Base-by-base conservation (phyloP, 2,329 filamentous ascomycete species). In the Cercospora sojina region DNA sequence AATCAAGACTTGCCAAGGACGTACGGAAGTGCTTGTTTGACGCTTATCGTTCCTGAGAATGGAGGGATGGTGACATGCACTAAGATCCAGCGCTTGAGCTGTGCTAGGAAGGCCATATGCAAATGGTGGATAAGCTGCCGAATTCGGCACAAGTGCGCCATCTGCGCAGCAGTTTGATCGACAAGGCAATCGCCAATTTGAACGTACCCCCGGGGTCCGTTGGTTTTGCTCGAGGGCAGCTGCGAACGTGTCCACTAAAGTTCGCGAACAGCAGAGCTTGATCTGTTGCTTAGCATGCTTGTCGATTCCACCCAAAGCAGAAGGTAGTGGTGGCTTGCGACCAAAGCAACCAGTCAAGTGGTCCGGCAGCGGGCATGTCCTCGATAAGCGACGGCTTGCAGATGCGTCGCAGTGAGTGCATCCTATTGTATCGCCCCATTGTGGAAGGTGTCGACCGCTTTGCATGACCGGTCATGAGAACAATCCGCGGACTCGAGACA, bases 81-180 rank as follows among this genome's bases (percentile, higher is more conserved):
- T 62, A 35, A 23, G 35, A 38, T 53, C 9, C 25, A 32, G 49
- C 60, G 60, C 49, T 56, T 56, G 51, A n/a, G 32, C 60, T 31
- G 20, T 27, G 38, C 51, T 23, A 57, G 60, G 32, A 63, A 57
- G 60, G 32, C 32, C 16, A 51, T 5, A 35, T 38, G 23, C 7
- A 55, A 12, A 16, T 43, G 60, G 13, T 31, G 32, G 20, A 51
- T 18, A 62, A 62, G 59, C 59, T 62, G 59, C 59, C 59, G 60
- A 62, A 53, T 20, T 38, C 20, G 60, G 60, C 60, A 53, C 18
- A 55, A 62, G 60, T 49, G 43, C 31, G n/a, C 35, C 41, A 25
- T 20, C 25, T 23, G 49, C n/a, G 29, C 29, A 32, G 49, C 51
- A 56, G 31, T 51, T 32, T 9, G 49, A 56, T 63, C 49, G 49